Evolutionary conservation across 2,329 filamentous ascomycete species (phyloP).

Genomic region (Diplodia scrobiculata): DNA sequence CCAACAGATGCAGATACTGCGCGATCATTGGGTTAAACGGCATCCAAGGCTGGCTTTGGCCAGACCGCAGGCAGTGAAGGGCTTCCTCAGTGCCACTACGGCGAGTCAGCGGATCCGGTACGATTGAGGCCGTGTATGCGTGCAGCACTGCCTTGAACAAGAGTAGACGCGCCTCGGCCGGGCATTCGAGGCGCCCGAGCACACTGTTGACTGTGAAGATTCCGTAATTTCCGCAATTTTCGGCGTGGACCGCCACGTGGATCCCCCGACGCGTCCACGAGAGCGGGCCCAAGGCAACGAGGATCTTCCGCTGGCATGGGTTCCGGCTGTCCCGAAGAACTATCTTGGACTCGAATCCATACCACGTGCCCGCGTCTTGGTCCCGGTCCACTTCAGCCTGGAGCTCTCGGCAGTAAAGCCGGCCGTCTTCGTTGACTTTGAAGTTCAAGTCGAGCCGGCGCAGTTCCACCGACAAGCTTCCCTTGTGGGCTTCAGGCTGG

Average conservation of each 20-base stretch:
- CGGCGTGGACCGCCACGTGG: slow-evolving; percentile 51
- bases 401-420: slow-evolving; percentile 57
- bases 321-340: slow-evolving; percentile 55
- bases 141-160: slow-evolving; percentile 63
- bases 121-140: slow-evolving; percentile 60
- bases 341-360: slow-evolving; percentile 62
- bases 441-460: slow-evolving; percentile 59
- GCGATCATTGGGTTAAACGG: slow-evolving; percentile 30
- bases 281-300: slow-evolving; percentile 55
- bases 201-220: slow-evolving; percentile 58
- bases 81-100: slow-evolving; percentile 65
- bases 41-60: slow-evolving; percentile 49
- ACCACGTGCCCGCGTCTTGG: slow-evolving; percentile 61
- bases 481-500: slow-evolving; percentile 43
- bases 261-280: slow-evolving; percentile 37
- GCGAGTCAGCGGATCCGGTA: slow-evolving; percentile 61
- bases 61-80: slow-evolving; percentile 54
- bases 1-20: slow-evolving; percentile 37
- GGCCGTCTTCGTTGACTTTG: slow-evolving; percentile 48
- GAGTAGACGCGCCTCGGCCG: slow-evolving; percentile 57
- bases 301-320: slow-evolving; percentile 51
- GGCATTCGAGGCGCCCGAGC: slow-evolving; percentile 60
- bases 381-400: slow-evolving; percentile 51
- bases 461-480: slow-evolving; percentile 52
- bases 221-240: slow-evolving; percentile 47